Percentiles rank a stretch among this genome's conserved stretches.
Evolutionary conservation across 2,329 filamentous ascomycete species (phyloP).

Genomic region (Grosmannia clavigera): DNA sequence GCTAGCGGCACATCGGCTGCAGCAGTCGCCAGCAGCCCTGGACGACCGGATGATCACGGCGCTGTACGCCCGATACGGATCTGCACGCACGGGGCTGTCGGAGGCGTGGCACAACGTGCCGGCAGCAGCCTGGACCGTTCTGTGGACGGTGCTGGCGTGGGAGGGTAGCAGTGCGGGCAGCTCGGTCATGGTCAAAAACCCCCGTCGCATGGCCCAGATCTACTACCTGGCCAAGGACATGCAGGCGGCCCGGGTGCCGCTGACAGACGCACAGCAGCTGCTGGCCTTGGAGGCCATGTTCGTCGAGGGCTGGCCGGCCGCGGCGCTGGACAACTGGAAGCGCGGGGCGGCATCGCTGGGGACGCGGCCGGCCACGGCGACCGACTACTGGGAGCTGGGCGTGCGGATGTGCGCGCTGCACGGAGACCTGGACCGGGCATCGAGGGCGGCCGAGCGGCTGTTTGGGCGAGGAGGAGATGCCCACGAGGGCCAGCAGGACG

Average conservation of each 20-base stretch:
- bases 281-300: conserved; percentile 58
- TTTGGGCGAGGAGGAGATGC: conserved; percentile 15
- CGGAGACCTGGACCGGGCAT: conserved; percentile 47
- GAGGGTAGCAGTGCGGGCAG: conserved; percentile 29
- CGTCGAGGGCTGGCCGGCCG: conserved; percentile 43
- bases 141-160: conserved; percentile 52
- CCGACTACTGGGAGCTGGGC: conserved; percentile 52
- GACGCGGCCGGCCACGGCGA: conserved; percentile 30
- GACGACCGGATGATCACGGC: conserved; percentile 17
- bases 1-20: conserved; percentile 22
- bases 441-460: conserved; percentile 36
- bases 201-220: conserved; percentile 48
- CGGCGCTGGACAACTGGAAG: conserved; percentile 53
- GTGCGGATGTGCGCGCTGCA: conserved; percentile 48
- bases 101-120: conserved; percentile 43
- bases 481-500: too few relatives aligned
- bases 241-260: conserved; percentile 39
- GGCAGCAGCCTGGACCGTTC: conserved; percentile 44
- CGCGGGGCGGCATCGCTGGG: conserved; percentile 41
- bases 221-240: conserved; percentile 54
- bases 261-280: conserved; percentile 48
- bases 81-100: conserved; percentile 30
- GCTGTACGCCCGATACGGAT: conserved; percentile 38
- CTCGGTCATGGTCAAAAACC: conserved; percentile 19
- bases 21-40: conserved; percentile 11